Conservation (phyloP, 768 basidiomycete genomes). For the Galerina marginata region DNA sequence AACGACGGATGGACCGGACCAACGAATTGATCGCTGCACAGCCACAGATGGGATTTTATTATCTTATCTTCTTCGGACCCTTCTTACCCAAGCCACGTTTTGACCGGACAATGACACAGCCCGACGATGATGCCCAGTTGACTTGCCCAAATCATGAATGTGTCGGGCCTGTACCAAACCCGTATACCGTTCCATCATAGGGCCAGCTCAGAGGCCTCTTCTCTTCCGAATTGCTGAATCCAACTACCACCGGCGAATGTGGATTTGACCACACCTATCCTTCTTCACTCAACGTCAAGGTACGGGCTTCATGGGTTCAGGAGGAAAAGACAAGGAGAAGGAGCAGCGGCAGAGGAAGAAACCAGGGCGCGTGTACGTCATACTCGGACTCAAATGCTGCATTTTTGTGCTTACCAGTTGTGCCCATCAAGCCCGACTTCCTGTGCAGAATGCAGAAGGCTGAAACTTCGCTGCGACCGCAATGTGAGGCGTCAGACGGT, state of each 20-base stretch:
- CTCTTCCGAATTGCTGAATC: background rate
- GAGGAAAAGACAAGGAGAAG: constrained; percentile 34
- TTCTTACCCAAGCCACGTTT: constrained; percentile 1
- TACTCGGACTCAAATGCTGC: background rate
- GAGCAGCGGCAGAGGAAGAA: constrained; percentile 34
- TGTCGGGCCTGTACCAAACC: no score
- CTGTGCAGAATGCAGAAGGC: constrained; percentile 58
- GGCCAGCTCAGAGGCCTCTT: no score
- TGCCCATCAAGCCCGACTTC: constrained; percentile 45
- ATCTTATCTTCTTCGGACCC: constrained; percentile 16
- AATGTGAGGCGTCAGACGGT: constrained; percentile 43
- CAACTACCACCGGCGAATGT: constrained; percentile 11
- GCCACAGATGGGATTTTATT: background rate
- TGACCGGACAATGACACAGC: constrained; percentile 25
- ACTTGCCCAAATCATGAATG: no score
- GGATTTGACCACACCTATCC: background rate
- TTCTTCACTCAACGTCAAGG: background rate
- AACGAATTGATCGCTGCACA: background rate
- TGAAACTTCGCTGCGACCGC: constrained; percentile 72
- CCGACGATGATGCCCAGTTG: constrained; percentile 12
- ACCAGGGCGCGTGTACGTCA: constrained; percentile 37
- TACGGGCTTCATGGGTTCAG: constrained; percentile 21
- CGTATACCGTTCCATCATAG: no score
- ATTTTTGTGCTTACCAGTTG: constrained; percentile 34
- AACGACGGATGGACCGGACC: background rate